Evolutionary conservation across 1,284 basidiomycete species (phyloP).

Genomic region (Agroathelia rolfsii): DNA sequence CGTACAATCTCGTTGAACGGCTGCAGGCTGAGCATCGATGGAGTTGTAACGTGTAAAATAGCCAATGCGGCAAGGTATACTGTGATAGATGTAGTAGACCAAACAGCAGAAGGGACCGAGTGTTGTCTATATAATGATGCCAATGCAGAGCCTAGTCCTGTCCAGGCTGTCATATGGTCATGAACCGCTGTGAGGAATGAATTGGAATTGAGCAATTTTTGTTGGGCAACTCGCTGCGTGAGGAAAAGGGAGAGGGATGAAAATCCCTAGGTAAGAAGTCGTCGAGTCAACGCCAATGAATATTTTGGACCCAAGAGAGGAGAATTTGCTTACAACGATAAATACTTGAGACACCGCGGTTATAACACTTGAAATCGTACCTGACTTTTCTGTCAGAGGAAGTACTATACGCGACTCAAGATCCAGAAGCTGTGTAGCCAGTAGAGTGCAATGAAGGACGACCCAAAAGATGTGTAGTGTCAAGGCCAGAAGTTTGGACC

Average conservation of each 20-base stretch:
- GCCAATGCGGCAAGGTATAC: conserved; percentile 10
- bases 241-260: no score
- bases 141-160: conserved; percentile 12
- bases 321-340: neutral
- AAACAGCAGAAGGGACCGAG: conserved; percentile 4
- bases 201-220: no score
- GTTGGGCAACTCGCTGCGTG: no score
- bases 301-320: no score
- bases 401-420: no score
- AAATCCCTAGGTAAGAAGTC: no score
- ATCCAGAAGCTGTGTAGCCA: no score
- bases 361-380: neutral
- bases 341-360: neutral
- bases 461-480: no score
- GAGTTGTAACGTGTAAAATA: conserved; percentile 13
- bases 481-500: no score
- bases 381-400: no score
- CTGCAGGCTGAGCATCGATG: conserved; percentile 15
- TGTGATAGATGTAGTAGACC: conserved; percentile 1
- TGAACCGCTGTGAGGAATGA: conserved; percentile 11
- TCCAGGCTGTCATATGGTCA: conserved; percentile 14
- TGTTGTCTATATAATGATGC: conserved; percentile 12
- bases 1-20: conserved; percentile 5
- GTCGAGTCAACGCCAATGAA: no score
- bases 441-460: no score